These are phyloP conservation scores for Apiospora aurea DNA, from an alignment of 2,329 filamentous ascomycete genomes.

Conservation along the genomic window DNA sequence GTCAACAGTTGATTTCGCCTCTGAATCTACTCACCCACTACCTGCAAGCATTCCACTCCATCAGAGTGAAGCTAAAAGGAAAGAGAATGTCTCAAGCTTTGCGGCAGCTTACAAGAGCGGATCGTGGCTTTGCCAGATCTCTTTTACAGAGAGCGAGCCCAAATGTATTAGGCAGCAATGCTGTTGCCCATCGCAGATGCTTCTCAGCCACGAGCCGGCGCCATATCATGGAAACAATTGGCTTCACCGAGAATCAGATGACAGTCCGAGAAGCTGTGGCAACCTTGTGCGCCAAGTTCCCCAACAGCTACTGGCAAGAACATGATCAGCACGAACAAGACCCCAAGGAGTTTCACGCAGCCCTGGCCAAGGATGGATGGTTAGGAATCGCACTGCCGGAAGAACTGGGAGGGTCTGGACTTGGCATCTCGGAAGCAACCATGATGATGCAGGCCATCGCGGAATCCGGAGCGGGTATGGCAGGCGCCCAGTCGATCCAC, in stretches of 20 bases:
- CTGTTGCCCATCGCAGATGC: background rate
- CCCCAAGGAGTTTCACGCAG: slow-evolving; percentile 78
- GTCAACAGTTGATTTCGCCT: background rate
- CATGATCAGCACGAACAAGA: slow-evolving; percentile 74
- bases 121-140: background rate
- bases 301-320: slow-evolving; percentile 79
- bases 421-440: slow-evolving; percentile 82
- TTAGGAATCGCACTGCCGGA: slow-evolving; percentile 82
- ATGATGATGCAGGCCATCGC: slow-evolving; percentile 89
- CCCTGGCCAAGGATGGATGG: slow-evolving; percentile 78
- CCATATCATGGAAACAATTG: slow-evolving; percentile 72
- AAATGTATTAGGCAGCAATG: background rate
- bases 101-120: background rate
- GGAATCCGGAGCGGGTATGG: slow-evolving; percentile 82
- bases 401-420: slow-evolving; percentile 73
- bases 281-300: slow-evolving; percentile 73
- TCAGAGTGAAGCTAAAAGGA: background rate
- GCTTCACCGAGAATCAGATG: slow-evolving; percentile 76
- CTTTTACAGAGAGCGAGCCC: background rate
- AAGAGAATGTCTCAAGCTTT: background rate
- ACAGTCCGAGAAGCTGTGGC: slow-evolving; percentile 74
- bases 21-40: background rate
- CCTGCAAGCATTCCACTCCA: background rate
- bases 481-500: slow-evolving; percentile 68
- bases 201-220: slow-evolving; percentile 47